phyloP scores from a whole-genome alignment of 805 yeast species.

The Candida silvicultrix region DNA sequence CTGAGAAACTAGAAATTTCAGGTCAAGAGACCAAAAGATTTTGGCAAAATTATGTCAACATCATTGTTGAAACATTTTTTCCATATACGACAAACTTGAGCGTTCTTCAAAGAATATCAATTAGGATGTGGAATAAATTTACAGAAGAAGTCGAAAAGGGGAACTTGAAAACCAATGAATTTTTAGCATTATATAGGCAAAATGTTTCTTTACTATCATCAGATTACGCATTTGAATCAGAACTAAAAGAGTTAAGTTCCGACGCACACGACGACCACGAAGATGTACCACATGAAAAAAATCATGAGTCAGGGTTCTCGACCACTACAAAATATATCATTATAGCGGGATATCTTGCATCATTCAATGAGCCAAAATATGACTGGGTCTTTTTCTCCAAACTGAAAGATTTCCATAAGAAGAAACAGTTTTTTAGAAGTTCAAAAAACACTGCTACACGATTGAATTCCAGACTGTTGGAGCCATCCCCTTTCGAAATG shows the following conservation, averaged over 20 bases:
- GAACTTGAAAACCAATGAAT: conserved; percentile 10
- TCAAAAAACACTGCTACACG: conserved; percentile 36
- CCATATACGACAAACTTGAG: conserved; percentile 17
- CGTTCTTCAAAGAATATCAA: conserved; percentile 11
- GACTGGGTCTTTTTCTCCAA: conserved; percentile 70
- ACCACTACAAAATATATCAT: conserved; percentile 61
- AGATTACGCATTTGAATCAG: conserved; percentile 24
- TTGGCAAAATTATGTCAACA: conserved; percentile 17
- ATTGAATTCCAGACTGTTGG: conserved; percentile 52
- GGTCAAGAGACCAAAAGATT: conserved; percentile 4
- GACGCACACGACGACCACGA: conserved; percentile 4
- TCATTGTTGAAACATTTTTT: conserved; percentile 19
- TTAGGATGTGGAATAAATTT: conserved; percentile 18
- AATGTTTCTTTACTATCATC: conserved; percentile 26
- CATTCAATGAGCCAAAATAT: conserved; percentile 61
- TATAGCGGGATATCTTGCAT: conserved; percentile 78
- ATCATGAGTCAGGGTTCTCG: conserved; percentile 42
- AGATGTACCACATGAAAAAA: not conserved
- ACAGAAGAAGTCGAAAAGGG: conserved; percentile 12
- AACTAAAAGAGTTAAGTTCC: conserved; percentile 6
- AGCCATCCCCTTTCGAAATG: conserved; percentile 69
- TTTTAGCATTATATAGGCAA: conserved; percentile 22
- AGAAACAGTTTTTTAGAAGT: conserved; percentile 30
- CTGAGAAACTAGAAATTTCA: conserved; percentile 2
- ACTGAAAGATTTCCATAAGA: conserved; percentile 38